A percentile compares a stretch with the other conserved stretches of the same genome.
Conservation (phyloP, 768 basidiomycete species). For the Rhizopogon roseolus region DNA sequence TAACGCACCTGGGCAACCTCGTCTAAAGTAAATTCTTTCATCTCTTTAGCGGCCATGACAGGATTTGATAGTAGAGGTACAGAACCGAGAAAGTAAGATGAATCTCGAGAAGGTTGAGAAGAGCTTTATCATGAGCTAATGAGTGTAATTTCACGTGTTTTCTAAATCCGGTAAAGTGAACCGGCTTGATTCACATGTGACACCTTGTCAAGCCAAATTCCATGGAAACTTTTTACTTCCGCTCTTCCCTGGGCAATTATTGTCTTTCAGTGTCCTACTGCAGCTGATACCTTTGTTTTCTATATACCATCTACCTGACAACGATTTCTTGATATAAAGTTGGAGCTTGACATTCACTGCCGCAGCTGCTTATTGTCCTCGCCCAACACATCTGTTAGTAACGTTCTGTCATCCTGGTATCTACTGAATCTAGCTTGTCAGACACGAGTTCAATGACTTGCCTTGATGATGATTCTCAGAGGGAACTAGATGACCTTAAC, state of each 20-base stretch:
- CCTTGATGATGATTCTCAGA: slow-evolving; percentile 19
- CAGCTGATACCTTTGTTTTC: not conserved
- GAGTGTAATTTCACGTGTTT: not conserved
- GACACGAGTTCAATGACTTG: slow-evolving; percentile 12
- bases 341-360: too few relatives aligned
- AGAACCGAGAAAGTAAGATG: too few relatives aligned
- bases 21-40: slow-evolving; percentile 48
- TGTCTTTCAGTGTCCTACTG: not conserved
- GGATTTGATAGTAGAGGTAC: not conserved
- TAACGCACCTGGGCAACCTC: slow-evolving; percentile 50
- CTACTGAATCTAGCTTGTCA: not conserved
- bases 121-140: not conserved
- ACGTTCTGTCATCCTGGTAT: not conserved
- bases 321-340: not conserved
- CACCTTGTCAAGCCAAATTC: not conserved
- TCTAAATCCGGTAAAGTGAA: not conserved
- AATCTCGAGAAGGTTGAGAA: not conserved
- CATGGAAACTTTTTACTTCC: not conserved
- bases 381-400: not conserved
- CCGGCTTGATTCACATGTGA: not conserved
- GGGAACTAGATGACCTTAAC: slow-evolving; percentile 20
- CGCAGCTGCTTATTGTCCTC: too few relatives aligned
- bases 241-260: not conserved
- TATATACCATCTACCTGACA: not conserved
- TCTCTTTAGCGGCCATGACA: slow-evolving; percentile 25